Base-by-base conservation (phyloP, 2,329 filamentous ascomycete genomes). In the Aureobasidium musti region DNA sequence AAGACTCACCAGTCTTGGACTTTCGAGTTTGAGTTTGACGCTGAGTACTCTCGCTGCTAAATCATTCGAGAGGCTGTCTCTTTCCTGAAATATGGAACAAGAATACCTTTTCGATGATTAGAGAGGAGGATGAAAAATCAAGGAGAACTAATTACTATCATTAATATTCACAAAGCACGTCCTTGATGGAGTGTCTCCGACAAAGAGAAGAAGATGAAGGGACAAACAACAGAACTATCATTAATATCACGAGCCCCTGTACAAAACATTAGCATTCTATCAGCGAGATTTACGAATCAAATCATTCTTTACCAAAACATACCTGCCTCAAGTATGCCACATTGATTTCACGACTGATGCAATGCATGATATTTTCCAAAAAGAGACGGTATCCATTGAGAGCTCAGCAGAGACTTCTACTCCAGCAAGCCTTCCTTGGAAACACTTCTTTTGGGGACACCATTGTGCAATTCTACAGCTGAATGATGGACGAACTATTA, bases 1-100 rank as follows among this genome's bases (percentile, higher is more conserved):
- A 28, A 63, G 54, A 57, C 60, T 33, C 43, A 56, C 39, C 65
- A 68, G 59, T 66, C 64, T 33, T 66, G 43, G 28, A 66, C 53
- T 50, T 63, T 54, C 43, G 45, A 67, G 63, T 43, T 66, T 41
- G 49, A 63, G 47, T 50, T 39, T 21, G 59, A 63, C 19, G 21
- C 7, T 30, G 21, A 2, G 37, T 39, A 61, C 63, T 56, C 35
- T 54, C 23, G n/a, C 10, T 53, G 50, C 30, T 61, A 56, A 19
- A 66, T 61, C 21, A 39, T 14, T 45, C 33, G 26, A 21, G 39
- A 26, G 49, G 26, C 7, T 33, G 11, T 8, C 26, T 5, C 23
- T 30, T n/a, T 28, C 53, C 49, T 52, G 30, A 5, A 30, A 57
- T 6, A 43, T 57, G 53, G 53, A 57, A n/a, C 11, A 23, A 47